Percentiles rank a stretch among this genome's conserved stretches.
Conservation (phyloP, 345 rosid species). For the Carallia pectinifolia region DNA sequence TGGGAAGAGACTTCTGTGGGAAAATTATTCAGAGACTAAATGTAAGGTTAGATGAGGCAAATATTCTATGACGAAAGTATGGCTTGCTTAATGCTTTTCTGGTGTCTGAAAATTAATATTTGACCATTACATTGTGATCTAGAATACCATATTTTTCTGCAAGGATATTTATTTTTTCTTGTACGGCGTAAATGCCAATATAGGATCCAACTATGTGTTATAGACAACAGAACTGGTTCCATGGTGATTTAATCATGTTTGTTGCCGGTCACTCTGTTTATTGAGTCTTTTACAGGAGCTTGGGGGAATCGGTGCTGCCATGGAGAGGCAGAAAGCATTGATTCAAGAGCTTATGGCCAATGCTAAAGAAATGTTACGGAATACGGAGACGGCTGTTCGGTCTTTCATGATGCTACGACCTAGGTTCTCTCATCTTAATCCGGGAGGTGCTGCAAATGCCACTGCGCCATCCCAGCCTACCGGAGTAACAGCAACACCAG, state of each 20-base stretch:
- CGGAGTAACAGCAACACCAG: conserved; percentile 47
- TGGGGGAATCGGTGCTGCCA: conserved; percentile 77
- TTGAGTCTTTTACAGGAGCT: conserved; percentile 56
- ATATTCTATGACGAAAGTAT: not conserved
- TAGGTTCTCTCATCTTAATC: conserved; percentile 58
- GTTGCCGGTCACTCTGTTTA: not conserved
- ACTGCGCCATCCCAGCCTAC: conserved; percentile 61
- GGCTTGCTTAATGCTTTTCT: not conserved
- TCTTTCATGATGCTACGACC: conserved; percentile 83
- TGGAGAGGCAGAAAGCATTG: conserved; percentile 80
- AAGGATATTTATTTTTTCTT: not conserved
- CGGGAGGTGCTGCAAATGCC: conserved; percentile 47
- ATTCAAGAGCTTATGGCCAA: conserved; percentile 74
- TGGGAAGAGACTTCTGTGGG: not conserved
- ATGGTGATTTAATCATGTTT: conserved; percentile 6
- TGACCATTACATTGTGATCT: not conserved
- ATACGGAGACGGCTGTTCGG: conserved; percentile 83
- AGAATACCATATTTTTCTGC: not conserved
- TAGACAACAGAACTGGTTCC: not conserved
- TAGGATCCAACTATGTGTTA: not conserved
- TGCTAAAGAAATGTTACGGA: conserved; percentile 78
- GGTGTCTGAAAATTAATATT: not conserved
- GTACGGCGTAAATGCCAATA: not conserved
- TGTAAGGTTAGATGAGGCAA: not conserved
- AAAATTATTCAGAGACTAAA: not conserved